A percentile compares a stretch with the other conserved stretches of the same genome.
phyloP scores from a whole-genome alignment of 345 rosid species.

The Salix dunnii region DNA sequence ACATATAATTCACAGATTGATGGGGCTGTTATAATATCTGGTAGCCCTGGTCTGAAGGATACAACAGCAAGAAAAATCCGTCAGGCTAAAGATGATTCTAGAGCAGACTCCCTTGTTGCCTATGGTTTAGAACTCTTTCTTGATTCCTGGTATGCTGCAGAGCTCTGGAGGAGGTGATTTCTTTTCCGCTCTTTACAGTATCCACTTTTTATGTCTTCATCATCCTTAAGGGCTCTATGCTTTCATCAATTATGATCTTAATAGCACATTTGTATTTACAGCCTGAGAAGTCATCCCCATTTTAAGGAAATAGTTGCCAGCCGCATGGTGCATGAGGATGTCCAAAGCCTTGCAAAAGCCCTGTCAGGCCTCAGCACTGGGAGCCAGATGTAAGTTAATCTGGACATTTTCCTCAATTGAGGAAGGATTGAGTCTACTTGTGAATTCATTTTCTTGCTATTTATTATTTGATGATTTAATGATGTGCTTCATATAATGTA shows the following conservation, averaged over 20 bases:
- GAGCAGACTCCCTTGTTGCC: constrained; percentile 46
- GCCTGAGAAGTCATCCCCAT: constrained; percentile 77
- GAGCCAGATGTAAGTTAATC: constrained; percentile 70
- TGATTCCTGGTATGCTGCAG: constrained; percentile 68
- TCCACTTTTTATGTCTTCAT: not conserved
- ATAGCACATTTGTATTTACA: constrained; percentile 29
- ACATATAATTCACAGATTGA: constrained; percentile 38
- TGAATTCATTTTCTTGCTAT: not conserved
- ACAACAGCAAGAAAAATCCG: constrained; percentile 55
- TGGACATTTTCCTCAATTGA: not conserved
- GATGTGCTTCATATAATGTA: not conserved
- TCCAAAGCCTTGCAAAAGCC: constrained; percentile 53
- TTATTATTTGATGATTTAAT: not conserved
- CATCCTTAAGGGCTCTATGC: not conserved
- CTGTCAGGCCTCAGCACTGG: constrained; percentile 79
- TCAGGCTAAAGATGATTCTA: constrained; percentile 66
- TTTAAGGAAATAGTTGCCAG: constrained; percentile 49
- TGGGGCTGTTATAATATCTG: constrained; percentile 78
- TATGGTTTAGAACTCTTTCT: constrained; percentile 63
- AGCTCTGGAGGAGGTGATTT: constrained; percentile 74
- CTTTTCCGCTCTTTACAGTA: not conserved
- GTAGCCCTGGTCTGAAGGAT: constrained; percentile 76
- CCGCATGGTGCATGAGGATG: constrained; percentile 56
- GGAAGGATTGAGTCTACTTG: not conserved
- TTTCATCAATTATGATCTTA: constrained; percentile 8